Base-by-base conservation (phyloP, 192 early-diverging fungal species). In the Spizellomyces punctatus region DNA sequence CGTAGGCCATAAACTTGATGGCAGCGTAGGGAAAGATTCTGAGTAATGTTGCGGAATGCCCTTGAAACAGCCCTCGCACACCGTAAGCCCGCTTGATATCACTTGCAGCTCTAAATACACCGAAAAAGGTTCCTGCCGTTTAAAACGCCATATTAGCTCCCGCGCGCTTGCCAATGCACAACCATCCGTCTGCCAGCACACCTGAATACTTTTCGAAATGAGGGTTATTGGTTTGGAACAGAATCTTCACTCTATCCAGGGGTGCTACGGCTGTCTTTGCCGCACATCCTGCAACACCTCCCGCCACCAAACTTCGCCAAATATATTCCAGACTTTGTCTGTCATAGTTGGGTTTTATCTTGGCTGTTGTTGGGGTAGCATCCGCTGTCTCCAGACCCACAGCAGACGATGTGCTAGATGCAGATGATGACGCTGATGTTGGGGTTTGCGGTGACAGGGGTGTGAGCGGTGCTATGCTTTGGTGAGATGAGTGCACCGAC, bases 21-120 rank as follows among this genome's bases (percentile, higher is more conserved):
- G 95, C 93, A 0, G 94, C 93, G 73, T 98, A 99, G 5, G 97
- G 97, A 76, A 98, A 98, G 67, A 99, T 96, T 41, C 97, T 82
- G 2, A 96, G 81, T 5, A 99, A 80, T 43, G 95, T 96, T 48
- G 93, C 95, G 19, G 90, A 94, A 74, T 99, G 95, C 47, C 97
- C 97, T 81, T 96, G 94, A 66, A 95, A 96, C 21, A 99, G 83
- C 6, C 94, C 95, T 5, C 78, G 78, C 4, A 91, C 43, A 0
- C 97, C 97, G 76, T 86, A 83, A 12, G 81, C 74, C 60, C 76
- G 72, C 45, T 92, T 83, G 45, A 99, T 96, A 14, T 91, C 87
- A 44, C 84, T 64, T 12, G 84, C 86, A 16, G 95, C 97, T 45
- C 86, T 82, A 70, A 97, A 92, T 17, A 93, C 88, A 10, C 97